Evolutionary conservation across 2,329 filamentous ascomycete species (phyloP).

Genomic region (Aureobasidium uvarum): DNA sequence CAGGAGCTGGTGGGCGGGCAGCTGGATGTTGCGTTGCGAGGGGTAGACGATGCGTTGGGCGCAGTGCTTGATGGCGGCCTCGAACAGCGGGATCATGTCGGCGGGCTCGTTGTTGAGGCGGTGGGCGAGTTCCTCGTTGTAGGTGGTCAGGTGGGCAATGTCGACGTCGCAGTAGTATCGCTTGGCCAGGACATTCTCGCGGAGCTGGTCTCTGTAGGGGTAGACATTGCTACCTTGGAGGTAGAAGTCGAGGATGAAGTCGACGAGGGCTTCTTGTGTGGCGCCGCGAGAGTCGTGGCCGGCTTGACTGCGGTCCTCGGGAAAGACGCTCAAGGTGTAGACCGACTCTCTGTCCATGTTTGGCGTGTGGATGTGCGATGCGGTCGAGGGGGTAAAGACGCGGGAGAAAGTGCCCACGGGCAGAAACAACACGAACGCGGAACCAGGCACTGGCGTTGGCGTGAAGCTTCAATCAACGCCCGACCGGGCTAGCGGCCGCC

Average conservation of each 20-base stretch:
- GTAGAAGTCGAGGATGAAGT: conserved; percentile 91
- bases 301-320: conserved; percentile 40
- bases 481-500: not conserved
- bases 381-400: conserved; percentile 1
- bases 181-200: conserved; percentile 90
- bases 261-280: conserved; percentile 75
- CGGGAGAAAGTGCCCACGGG: not conserved
- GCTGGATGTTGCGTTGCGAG: conserved; percentile 60
- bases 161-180: conserved; percentile 97
- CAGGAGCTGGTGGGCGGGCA: conserved; percentile 91
- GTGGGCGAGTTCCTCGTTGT: conserved; percentile 92
- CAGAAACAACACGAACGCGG: conserved; percentile 1
- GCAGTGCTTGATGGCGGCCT: conserved; percentile 83
- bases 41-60: conserved; percentile 93
- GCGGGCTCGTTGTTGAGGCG: conserved; percentile 83
- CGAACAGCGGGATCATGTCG: conserved; percentile 95
- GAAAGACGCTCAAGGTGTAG: conserved; percentile 80
- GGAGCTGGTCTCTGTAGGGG: conserved; percentile 77
- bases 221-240: conserved; percentile 85
- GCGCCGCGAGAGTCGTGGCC: conserved; percentile 44
- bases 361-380: conserved; percentile 24
- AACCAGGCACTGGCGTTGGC: not conserved
- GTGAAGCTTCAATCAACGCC: conserved; percentile 4
- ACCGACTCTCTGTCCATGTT: conserved; percentile 84
- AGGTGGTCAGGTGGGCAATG: conserved; percentile 91